These are phyloP conservation scores for Orobanche coerulescens DNA, from an alignment of 257 asterid species.

Conservation along the genomic window DNA sequence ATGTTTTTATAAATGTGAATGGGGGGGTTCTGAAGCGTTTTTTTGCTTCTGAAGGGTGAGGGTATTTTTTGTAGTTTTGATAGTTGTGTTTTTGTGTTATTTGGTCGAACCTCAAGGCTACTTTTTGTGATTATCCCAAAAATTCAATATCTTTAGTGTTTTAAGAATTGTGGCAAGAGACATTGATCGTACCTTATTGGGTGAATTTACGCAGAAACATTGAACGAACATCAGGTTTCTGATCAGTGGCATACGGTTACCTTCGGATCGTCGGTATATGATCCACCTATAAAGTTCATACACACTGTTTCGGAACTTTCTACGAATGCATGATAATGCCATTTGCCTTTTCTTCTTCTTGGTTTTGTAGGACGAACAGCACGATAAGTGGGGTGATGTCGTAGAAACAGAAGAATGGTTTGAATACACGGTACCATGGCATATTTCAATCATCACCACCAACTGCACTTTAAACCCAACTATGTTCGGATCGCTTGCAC, in stretches of 20 bases:
- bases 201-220: slow-evolving; percentile 26
- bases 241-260: slow-evolving; percentile 29
- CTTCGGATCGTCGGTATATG: slow-evolving; percentile 28
- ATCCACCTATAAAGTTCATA: neutral
- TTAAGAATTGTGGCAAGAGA: neutral
- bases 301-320: neutral
- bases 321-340: neutral
- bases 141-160: too few relatives aligned
- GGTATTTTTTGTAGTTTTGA: too few relatives aligned
- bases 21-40: too few relatives aligned
- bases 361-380: slow-evolving; percentile 34
- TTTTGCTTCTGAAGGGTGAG: too few relatives aligned
- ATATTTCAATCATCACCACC: neutral
- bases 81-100: too few relatives aligned
- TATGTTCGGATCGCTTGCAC: too few relatives aligned
- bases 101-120: too few relatives aligned
- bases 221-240: slow-evolving; percentile 27
- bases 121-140: too few relatives aligned
- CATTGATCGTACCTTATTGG: neutral
- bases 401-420: slow-evolving; percentile 29
- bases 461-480: too few relatives aligned
- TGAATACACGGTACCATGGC: slow-evolving; percentile 29
- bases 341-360: neutral
- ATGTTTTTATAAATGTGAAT: too few relatives aligned
- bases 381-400: slow-evolving; percentile 27